Percentiles rank a stretch among this genome's conserved stretches.
Conservation (phyloP, 2,329 filamentous ascomycete genomes). For the Stachybotrys echinatus region DNA sequence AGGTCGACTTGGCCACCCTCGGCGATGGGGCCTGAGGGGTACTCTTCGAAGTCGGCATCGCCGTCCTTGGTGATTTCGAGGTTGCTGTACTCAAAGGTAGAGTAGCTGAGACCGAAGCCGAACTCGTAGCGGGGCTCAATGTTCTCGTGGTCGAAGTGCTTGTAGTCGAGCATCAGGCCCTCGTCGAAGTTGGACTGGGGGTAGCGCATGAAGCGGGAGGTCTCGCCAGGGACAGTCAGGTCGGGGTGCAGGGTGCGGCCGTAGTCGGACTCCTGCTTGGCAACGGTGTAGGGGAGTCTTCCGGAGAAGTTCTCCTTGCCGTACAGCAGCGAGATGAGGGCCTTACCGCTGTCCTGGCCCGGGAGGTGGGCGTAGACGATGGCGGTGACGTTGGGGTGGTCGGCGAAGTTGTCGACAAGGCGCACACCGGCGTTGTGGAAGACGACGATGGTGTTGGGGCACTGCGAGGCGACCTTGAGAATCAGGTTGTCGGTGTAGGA, state of each 20-base stretch:
- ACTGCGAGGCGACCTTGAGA: slow-evolving; percentile 52
- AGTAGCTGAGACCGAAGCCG: slow-evolving; percentile 52
- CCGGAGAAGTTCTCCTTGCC: slow-evolving; percentile 49
- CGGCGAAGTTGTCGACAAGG: slow-evolving; percentile 58
- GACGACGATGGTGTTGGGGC: slow-evolving; percentile 57
- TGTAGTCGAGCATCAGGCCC: slow-evolving; percentile 49
- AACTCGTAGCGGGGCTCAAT: slow-evolving; percentile 48
- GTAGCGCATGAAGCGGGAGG: slow-evolving; percentile 17
- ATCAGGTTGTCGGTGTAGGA: slow-evolving; percentile 59
- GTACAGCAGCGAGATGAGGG: slow-evolving; percentile 52
- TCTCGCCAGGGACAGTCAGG: slow-evolving; percentile 22
- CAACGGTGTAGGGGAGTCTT: slow-evolving; percentile 58
- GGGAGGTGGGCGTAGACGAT: slow-evolving; percentile 59
- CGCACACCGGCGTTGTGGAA: slow-evolving; percentile 60
- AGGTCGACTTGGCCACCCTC: neutral
- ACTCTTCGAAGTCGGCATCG: slow-evolving; percentile 1
- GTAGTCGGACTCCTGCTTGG: slow-evolving; percentile 48
- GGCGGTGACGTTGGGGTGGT: slow-evolving; percentile 60
- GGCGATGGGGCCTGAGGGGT: slow-evolving; percentile 1
- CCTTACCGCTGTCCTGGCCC: slow-evolving; percentile 58
- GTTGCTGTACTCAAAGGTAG: slow-evolving; percentile 40
- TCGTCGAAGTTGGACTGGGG: slow-evolving; percentile 60
- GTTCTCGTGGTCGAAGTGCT: slow-evolving; percentile 41
- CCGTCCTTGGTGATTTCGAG: slow-evolving; percentile 1
- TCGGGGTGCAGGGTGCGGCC: slow-evolving; percentile 35